phyloP scores from a whole-genome alignment of 2,329 filamentous ascomycete species.

The Aureobasidium zeae region DNA sequence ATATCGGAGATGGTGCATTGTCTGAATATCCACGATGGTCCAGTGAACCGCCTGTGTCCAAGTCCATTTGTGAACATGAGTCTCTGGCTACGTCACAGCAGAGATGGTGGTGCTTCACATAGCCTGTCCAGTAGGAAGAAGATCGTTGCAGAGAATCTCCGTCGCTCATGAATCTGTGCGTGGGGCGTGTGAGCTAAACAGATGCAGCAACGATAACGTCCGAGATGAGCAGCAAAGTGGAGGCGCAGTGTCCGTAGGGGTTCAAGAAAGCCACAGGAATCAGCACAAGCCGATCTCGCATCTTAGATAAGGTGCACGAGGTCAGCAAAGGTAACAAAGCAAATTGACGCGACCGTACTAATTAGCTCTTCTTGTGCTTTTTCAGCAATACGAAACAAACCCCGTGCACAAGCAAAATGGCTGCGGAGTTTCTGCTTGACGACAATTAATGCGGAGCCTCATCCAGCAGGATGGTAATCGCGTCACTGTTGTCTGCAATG shows the following conservation, averaged over 20 bases:
- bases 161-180: slow-evolving; percentile 4
- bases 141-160: not conserved
- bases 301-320: slow-evolving; percentile 13
- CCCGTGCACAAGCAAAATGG: slow-evolving; percentile 3
- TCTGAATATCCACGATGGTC: not conserved
- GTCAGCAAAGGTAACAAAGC: slow-evolving; percentile 13
- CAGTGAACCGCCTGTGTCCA: slow-evolving; percentile 1
- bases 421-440: slow-evolving; percentile 4
- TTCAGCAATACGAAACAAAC: slow-evolving; percentile 14
- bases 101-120: slow-evolving; percentile 5
- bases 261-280: slow-evolving; percentile 5
- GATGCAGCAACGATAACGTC: not conserved
- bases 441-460: no score
- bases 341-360: slow-evolving; percentile 10
- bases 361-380: slow-evolving; percentile 9
- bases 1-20: no score
- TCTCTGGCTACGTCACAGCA: slow-evolving; percentile 6
- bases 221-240: not conserved
- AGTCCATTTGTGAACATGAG: slow-evolving; percentile 10
- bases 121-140: slow-evolving; percentile 3
- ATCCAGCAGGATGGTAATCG: no score
- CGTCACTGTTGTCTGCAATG: no score
- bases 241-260: slow-evolving; percentile 11
- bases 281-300: slow-evolving; percentile 12
- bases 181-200: not conserved